Evolutionary conservation across 2,329 filamentous ascomycete species (phyloP).

Genomic region (Cladosporium sp.): DNA sequence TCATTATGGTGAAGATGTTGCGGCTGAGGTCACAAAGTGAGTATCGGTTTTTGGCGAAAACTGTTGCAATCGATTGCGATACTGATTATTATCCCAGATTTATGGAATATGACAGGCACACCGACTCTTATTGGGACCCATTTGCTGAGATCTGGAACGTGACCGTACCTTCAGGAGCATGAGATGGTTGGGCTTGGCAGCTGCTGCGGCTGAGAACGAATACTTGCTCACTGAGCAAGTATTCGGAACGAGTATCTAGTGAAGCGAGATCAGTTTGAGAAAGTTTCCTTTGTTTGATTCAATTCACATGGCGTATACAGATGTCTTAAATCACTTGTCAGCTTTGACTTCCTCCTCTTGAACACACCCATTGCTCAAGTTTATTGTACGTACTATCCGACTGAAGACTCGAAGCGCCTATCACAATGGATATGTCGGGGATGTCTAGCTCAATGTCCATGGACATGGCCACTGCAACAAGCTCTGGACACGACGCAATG

Average conservation of each 20-base stretch:
- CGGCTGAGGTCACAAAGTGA: conserved; percentile 44
- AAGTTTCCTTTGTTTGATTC: too few species aligned
- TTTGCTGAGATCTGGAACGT: conserved; percentile 43
- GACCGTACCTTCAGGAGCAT: neutral
- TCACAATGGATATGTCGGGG: conserved; percentile 16
- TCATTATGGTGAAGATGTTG: conserved; percentile 51
- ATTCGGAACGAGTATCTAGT: too few species aligned
- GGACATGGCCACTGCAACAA: conserved; percentile 15
- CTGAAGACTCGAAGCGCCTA: neutral
- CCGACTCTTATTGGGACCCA: conserved; percentile 49
- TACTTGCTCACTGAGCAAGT: too few species aligned
- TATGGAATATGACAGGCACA: conserved; percentile 57
- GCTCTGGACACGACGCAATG: conserved; percentile 4
- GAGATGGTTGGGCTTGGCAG: too few species aligned
- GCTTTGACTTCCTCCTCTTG: too few species aligned
- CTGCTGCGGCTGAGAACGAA: too few species aligned
- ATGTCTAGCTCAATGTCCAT: conserved; percentile 16
- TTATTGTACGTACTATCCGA: neutral
- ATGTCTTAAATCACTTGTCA: neutral
- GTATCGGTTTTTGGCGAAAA: neutral
- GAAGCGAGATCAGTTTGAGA: too few species aligned
- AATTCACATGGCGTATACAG: too few species aligned
- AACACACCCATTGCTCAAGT: neutral
- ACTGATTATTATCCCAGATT: neutral
- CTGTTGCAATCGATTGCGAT: neutral